Conservation (phyloP, 2,329 filamentous ascomycete genomes). For the Xylaria sp. region DNA sequence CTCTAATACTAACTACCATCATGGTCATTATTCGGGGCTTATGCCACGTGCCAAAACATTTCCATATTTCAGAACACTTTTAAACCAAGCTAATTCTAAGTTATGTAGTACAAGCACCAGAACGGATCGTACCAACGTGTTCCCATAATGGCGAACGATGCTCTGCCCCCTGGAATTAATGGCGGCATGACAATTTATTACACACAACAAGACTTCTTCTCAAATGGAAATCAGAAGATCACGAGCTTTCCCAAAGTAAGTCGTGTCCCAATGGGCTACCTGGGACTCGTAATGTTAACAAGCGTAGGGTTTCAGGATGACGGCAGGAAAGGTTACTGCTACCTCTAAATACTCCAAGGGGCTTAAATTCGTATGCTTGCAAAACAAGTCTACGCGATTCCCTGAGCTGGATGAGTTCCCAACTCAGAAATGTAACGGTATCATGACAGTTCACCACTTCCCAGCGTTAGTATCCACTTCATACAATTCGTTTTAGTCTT, state of each 20-base stretch:
- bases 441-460: slow-evolving; percentile 57
- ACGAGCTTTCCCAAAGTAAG: slow-evolving; percentile 56
- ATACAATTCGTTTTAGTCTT: not conserved
- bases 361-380: slow-evolving; percentile 55
- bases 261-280: not conserved
- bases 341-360: slow-evolving; percentile 50
- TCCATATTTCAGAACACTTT: not conserved
- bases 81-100: not conserved
- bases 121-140: slow-evolving; percentile 49
- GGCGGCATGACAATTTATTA: slow-evolving; percentile 50
- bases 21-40: too few species aligned
- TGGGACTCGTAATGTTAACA: slow-evolving; percentile 1
- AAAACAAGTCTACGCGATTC: slow-evolving; percentile 54
- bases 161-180: slow-evolving; percentile 44
- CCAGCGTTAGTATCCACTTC: slow-evolving; percentile 46
- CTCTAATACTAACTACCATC: too few species aligned
- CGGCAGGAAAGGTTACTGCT: slow-evolving; percentile 51
- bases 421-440: slow-evolving; percentile 53
- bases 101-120: slow-evolving; percentile 43
- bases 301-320: slow-evolving; percentile 56
- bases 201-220: slow-evolving; percentile 47
- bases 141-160: slow-evolving; percentile 47
- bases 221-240: slow-evolving; percentile 52
- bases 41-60: not conserved
- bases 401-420: slow-evolving; percentile 55